Percentiles rank a stretch among this genome's conserved stretches.
phyloP scores from a whole-genome alignment of 2,329 filamentous ascomycete species.

The Colletotrichum liriopes region DNA sequence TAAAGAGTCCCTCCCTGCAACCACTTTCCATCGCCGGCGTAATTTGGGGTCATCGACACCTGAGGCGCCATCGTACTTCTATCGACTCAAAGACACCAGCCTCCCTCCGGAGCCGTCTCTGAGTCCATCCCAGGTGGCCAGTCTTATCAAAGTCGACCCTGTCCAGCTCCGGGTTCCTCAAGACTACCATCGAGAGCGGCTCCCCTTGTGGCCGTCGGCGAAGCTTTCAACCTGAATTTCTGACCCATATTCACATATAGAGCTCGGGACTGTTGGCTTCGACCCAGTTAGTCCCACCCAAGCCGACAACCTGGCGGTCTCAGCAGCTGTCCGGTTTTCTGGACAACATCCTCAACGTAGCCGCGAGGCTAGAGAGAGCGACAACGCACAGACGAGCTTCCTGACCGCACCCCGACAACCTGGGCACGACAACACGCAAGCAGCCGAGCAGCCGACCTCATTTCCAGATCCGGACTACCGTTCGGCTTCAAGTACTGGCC shows the following conservation, averaged over 20 bases:
- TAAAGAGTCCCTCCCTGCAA: slow-evolving; percentile 4
- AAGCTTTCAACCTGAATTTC: background rate
- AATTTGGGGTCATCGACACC: background rate
- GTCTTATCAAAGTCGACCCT: background rate
- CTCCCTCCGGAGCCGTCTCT: background rate
- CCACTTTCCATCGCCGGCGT: background rate
- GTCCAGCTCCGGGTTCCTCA: background rate
- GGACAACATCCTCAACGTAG: slow-evolving; percentile 41
- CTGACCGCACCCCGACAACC: slow-evolving; percentile 17
- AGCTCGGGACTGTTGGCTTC: slow-evolving; percentile 43
- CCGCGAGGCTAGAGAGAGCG: slow-evolving; percentile 45
- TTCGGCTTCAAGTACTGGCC: slow-evolving; percentile 31
- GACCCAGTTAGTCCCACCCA: slow-evolving; percentile 43
- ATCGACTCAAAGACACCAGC: background rate
- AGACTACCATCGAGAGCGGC: slow-evolving; percentile 13
- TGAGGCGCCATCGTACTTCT: background rate
- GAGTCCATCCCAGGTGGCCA: background rate
- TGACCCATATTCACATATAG: slow-evolving; percentile 22
- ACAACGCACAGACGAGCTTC: slow-evolving; percentile 43
- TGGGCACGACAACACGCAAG: slow-evolving; percentile 24
- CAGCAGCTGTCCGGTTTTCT: slow-evolving; percentile 41
- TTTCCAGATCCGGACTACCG: slow-evolving; percentile 7
- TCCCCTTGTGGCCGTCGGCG: slow-evolving; percentile 8
- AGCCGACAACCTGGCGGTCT: slow-evolving; percentile 44
- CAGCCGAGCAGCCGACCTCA: slow-evolving; percentile 14